Conservation (phyloP, 192 early-diverging fungal genomes). For the Coemansia sp. region DNA sequence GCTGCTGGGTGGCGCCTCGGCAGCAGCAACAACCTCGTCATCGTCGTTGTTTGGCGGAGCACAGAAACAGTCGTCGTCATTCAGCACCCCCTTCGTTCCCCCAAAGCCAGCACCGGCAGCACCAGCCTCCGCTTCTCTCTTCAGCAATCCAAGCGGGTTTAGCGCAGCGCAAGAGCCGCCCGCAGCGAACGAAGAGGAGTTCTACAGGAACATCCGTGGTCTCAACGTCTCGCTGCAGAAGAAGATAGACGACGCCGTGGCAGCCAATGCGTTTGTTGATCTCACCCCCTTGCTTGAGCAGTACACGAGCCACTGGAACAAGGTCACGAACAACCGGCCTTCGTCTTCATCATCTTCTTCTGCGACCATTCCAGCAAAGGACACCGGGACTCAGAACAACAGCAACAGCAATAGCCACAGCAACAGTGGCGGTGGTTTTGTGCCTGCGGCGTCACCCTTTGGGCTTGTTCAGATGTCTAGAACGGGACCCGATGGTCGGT, state of each 20-base stretch:
- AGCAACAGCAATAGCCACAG: background rate
- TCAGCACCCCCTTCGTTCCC: conserved; percentile 26
- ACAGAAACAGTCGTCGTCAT: conserved; percentile 13
- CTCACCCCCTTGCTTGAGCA: conserved; percentile 44
- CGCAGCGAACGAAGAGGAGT: conserved; percentile 19
- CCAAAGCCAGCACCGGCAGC: conserved; percentile 7
- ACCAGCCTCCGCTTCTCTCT: background rate
- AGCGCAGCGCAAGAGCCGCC: background rate
- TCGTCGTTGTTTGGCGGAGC: conserved; percentile 2
- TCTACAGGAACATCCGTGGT: conserved; percentile 47
- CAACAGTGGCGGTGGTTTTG: background rate
- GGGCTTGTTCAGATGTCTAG: background rate
- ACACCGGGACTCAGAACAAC: background rate
- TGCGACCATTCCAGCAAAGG: no score
- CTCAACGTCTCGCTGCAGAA: conserved; percentile 52
- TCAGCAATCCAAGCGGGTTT: no score
- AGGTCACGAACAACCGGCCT: conserved; percentile 14
- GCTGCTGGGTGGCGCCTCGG: background rate
- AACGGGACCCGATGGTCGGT: background rate
- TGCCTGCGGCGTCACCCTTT: background rate
- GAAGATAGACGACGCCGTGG: conserved; percentile 35
- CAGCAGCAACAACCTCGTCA: background rate
- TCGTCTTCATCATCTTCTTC: background rate
- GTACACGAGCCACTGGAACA: conserved; percentile 40
- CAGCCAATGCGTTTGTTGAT: conserved; percentile 42